A percentile compares a stretch with the other conserved stretches of the same genome.
These are phyloP conservation scores for Termitomyces sp. DNA, from an alignment of 768 basidiomycete genomes.

Conservation along the genomic window DNA sequence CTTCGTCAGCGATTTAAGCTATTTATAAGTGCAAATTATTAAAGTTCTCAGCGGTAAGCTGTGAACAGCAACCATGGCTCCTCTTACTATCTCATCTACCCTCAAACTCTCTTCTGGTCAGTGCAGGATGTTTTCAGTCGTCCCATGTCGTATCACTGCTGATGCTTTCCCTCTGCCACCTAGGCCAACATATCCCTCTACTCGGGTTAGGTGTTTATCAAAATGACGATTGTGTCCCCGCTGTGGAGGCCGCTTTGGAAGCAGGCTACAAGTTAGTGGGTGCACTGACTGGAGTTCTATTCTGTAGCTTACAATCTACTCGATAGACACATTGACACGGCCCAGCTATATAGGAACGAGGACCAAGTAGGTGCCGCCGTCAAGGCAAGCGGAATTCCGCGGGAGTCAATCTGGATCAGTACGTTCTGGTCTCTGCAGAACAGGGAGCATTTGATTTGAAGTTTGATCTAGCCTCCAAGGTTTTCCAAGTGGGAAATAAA, in stretches of 20 bases:
- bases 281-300: neutral
- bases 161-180: neutral
- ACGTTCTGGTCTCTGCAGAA: neutral
- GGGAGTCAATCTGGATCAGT: slow-evolving; percentile 71
- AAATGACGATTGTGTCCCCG: slow-evolving; percentile 47
- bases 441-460: neutral
- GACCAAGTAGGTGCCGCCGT: slow-evolving; percentile 55
- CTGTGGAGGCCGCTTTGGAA: slow-evolving; percentile 56
- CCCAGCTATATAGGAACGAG: slow-evolving; percentile 64
- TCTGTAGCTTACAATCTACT: neutral
- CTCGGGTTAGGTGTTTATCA: slow-evolving; percentile 69
- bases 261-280: slow-evolving; percentile 48
- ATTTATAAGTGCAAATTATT: neutral
- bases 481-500: slow-evolving; percentile 33
- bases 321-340: slow-evolving; percentile 65
- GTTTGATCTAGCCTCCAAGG: slow-evolving; percentile 38
- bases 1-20: neutral
- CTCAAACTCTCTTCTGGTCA: slow-evolving; percentile 10
- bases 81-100: slow-evolving; percentile 4
- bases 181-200: slow-evolving; percentile 52
- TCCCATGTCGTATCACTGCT: neutral
- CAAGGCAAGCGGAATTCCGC: slow-evolving; percentile 45
- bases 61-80: neutral
- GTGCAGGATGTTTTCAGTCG: neutral
- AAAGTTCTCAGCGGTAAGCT: neutral